A percentile compares a stretch with the other conserved stretches of the same genome.
Conservation (phyloP, 106 monocot species). For the Agapanthus africanus region DNA sequence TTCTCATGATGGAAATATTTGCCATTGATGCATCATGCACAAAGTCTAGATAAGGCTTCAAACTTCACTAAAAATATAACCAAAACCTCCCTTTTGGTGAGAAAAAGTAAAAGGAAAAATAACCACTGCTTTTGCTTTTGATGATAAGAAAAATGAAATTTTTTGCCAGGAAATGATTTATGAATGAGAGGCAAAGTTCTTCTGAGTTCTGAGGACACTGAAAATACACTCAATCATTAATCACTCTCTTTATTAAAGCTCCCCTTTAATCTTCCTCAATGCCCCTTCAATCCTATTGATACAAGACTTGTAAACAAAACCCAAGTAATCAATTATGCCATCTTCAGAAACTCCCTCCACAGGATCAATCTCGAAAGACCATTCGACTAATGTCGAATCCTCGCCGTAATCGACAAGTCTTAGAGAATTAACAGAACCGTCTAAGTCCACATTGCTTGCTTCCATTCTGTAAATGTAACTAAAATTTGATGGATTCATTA, state of each 20-base stretch:
- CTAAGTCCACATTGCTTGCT: slow-evolving; percentile 26
- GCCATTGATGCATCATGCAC: no score
- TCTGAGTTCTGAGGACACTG: not conserved
- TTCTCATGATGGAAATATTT: no score
- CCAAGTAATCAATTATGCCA: slow-evolving; percentile 22
- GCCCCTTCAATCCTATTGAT: slow-evolving; percentile 21
- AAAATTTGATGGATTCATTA: slow-evolving; percentile 12
- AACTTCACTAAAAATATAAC: no score
- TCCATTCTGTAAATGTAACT: slow-evolving; percentile 22
- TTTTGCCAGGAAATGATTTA: no score
- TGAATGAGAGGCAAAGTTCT: not conserved
- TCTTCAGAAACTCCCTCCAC: slow-evolving; percentile 18
- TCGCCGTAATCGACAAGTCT: slow-evolving; percentile 8
- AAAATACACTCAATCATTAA: not conserved
- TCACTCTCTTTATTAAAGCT: slow-evolving; percentile 6
- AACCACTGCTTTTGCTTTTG: slow-evolving; percentile 2
- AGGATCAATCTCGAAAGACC: slow-evolving; percentile 21
- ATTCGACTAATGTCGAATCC: slow-evolving; percentile 12
- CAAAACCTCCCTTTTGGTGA: not conserved
- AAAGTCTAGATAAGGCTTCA: no score
- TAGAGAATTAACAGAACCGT: slow-evolving; percentile 23
- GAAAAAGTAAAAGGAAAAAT: no score
- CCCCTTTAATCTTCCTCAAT: not conserved
- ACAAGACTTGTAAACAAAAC: slow-evolving; percentile 24
- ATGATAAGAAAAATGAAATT: not conserved